Evolutionary conservation across 768 basidiomycete species (phyloP).

Genomic region (Galerina marginata): DNA sequence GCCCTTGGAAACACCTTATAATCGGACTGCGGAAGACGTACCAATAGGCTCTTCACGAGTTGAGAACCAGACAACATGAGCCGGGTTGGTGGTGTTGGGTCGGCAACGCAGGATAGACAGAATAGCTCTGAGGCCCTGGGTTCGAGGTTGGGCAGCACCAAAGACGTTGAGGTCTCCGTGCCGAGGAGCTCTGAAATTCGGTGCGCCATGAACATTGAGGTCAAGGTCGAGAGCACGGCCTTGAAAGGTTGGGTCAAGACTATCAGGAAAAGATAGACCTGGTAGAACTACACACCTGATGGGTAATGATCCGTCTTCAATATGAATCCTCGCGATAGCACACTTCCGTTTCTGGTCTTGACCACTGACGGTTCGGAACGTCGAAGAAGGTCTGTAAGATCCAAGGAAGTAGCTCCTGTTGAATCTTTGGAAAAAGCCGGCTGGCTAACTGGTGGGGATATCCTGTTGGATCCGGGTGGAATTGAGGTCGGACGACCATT

Average conservation of each 20-base stretch:
- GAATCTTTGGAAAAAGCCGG: slow-evolving; percentile 19
- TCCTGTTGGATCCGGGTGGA: slow-evolving; percentile 18
- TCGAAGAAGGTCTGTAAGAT: slow-evolving; percentile 66
- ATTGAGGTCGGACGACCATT: slow-evolving; percentile 22
- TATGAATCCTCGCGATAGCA: slow-evolving; percentile 87
- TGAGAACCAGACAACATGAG: slow-evolving; percentile 93
- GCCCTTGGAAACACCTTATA: too few relatives aligned
- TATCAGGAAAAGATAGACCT: not conserved
- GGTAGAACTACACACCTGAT: slow-evolving; percentile 52
- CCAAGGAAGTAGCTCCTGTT: slow-evolving; percentile 43
- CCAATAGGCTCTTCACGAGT: slow-evolving; percentile 96
- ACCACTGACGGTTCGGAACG: slow-evolving; percentile 77
- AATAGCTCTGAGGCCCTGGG: slow-evolving; percentile 89
- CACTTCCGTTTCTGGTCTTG: slow-evolving; percentile 82
- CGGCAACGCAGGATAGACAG: slow-evolving; percentile 82
- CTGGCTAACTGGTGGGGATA: slow-evolving; percentile 17
- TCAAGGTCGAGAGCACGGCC: slow-evolving; percentile 91
- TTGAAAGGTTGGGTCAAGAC: slow-evolving; percentile 30
- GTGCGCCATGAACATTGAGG: slow-evolving; percentile 91
- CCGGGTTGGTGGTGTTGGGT: slow-evolving; percentile 64
- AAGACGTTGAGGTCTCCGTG: slow-evolving; percentile 87
- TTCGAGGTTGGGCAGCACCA: slow-evolving; percentile 94
- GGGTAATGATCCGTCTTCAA: slow-evolving; percentile 93
- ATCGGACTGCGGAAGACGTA: slow-evolving; percentile 39
- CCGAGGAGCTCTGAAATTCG: slow-evolving; percentile 89